Evolutionary conservation across 2,329 filamentous ascomycete species (phyloP).

Genomic region (Pochonia chlamydosporia): DNA sequence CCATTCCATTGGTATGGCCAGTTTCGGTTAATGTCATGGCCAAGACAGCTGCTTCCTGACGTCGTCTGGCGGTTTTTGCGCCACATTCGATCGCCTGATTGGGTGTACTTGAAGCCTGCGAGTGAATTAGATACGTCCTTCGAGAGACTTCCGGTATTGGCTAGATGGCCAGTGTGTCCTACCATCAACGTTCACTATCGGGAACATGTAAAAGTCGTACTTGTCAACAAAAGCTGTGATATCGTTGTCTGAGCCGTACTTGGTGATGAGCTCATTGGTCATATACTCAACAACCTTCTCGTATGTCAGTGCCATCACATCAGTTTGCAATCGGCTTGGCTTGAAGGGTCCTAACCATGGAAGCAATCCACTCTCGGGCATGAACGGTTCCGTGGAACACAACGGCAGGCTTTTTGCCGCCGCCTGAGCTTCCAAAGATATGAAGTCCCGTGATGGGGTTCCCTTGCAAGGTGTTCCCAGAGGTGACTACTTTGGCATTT

Average conservation of each 20-base stretch:
- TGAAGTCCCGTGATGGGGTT: constrained; percentile 57
- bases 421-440: constrained; percentile 41
- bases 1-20: constrained; percentile 51
- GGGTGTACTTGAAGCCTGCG: constrained; percentile 53
- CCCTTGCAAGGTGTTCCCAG: constrained; percentile 41
- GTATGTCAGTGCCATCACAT: constrained; percentile 17
- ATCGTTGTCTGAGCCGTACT: constrained; percentile 32
- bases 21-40: constrained; percentile 55
- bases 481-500: constrained; percentile 41
- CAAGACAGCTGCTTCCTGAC: constrained; percentile 36
- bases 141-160: too few species aligned
- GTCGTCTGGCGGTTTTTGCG: constrained; percentile 51
- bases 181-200: constrained; percentile 58
- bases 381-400: constrained; percentile 54
- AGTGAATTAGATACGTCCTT: too few species aligned
- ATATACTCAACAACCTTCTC: constrained; percentile 40
- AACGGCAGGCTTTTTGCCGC: constrained; percentile 43
- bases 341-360: constrained; percentile 33
- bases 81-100: constrained; percentile 53
- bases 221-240: constrained; percentile 46
- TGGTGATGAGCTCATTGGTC: constrained; percentile 41
- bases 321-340: not conserved
- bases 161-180: constrained; percentile 9
- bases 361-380: constrained; percentile 55
- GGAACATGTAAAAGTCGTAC: constrained; percentile 62